Conservation (phyloP, 129 eudicot species). For the Saposhnikovia divaricata region DNA sequence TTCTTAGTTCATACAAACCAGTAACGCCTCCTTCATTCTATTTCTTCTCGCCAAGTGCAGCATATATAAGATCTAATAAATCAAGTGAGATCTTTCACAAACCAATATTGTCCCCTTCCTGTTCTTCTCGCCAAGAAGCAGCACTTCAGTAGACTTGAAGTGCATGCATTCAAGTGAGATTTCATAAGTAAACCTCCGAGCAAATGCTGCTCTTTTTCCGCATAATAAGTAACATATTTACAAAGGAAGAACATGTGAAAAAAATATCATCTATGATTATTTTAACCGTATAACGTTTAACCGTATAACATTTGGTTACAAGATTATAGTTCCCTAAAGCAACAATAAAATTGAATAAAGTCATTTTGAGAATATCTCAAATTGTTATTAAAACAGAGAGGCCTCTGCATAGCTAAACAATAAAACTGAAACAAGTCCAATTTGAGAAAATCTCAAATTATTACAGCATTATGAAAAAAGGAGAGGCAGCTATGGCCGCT, state of each 20-base stretch:
- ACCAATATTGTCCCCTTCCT: background rate
- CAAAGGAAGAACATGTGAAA: background rate
- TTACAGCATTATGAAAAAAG: background rate
- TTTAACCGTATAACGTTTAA: background rate
- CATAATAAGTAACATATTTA: background rate
- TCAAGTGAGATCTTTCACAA: background rate
- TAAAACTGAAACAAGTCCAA: background rate
- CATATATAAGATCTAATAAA: background rate
- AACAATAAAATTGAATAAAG: background rate
- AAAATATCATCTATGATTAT: background rate
- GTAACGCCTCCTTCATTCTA: background rate
- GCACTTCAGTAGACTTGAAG: background rate
- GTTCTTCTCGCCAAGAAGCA: background rate
- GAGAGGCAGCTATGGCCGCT: slow-evolving; percentile 9
- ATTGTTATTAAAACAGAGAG: background rate
- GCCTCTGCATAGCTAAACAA: background rate
- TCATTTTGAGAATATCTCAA: background rate
- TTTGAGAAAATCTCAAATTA: slow-evolving; percentile 8
- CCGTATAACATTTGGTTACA: background rate
- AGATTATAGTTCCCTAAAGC: background rate
- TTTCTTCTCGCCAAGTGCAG: background rate
- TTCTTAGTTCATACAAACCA: background rate
- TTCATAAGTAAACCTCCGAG: background rate
- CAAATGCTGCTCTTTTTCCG: background rate
- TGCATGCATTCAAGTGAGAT: background rate